Evolutionary conservation across 768 basidiomycete species (phyloP).

Genomic region (Rickenella mellea): DNA sequence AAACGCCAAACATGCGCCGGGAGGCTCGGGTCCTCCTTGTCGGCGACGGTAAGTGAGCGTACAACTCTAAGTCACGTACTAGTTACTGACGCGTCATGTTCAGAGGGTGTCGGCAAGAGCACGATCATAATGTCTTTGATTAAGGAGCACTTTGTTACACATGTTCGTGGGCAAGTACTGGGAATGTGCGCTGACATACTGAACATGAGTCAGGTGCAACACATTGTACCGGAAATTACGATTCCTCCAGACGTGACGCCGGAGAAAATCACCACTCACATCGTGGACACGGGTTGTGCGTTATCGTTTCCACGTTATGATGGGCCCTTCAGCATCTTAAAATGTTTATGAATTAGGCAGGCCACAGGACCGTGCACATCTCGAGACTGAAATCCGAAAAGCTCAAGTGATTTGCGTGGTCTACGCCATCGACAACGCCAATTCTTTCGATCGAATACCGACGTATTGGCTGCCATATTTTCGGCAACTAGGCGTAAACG

Average conservation of each 20-base stretch:
- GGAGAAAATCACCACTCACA: conserved; percentile 95
- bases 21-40: conserved; percentile 93
- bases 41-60: conserved; percentile 66
- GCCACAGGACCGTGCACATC: conserved; percentile 75
- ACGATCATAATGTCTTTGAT: conserved; percentile 95
- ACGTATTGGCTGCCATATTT: conserved; percentile 97
- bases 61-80: conserved; percentile 4
- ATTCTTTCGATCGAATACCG: conserved; percentile 96
- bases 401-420: conserved; percentile 98
- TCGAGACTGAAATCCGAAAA: conserved; percentile 92
- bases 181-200: background rate
- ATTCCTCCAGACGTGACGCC: conserved; percentile 97
- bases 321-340: conserved; percentile 5
- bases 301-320: conserved; percentile 8
- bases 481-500: conserved; percentile 91
- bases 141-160: conserved; percentile 87
- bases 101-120: conserved; percentile 97
- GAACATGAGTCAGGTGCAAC: conserved; percentile 79
- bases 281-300: conserved; percentile 93
- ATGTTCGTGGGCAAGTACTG: conserved; percentile 41
- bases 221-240: conserved; percentile 92
- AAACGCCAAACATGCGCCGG: conserved; percentile 84
- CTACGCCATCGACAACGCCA: conserved; percentile 92
- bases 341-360: conserved; percentile 43
- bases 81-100: conserved; percentile 5